These are phyloP conservation scores for Picea abies DNA, from an alignment of 83 land plant genomes.

Conservation along the genomic window DNA sequence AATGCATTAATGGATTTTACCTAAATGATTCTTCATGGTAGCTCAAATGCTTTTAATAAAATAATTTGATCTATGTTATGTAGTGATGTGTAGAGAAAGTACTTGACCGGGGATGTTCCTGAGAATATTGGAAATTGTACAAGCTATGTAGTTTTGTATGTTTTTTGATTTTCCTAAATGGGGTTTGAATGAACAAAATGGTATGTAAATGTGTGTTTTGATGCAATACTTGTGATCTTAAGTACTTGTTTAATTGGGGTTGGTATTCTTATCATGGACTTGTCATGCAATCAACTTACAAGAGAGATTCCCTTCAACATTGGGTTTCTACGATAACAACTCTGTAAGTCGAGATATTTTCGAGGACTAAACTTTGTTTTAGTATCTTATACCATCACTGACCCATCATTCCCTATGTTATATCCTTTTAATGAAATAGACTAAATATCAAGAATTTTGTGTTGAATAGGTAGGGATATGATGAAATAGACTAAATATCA, in stretches of 20 bases:
- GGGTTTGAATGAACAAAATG: neutral
- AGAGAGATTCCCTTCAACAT: conserved; percentile 96
- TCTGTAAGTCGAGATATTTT: conserved; percentile 55
- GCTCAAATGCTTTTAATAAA: neutral
- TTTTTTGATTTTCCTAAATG: too few relatives aligned
- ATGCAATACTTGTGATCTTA: too few relatives aligned
- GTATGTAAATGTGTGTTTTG: too few relatives aligned
- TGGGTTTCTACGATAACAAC: conserved; percentile 84
- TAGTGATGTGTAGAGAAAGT: conserved; percentile 95
- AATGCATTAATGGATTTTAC: neutral
- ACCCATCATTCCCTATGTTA: neutral
- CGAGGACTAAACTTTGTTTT: neutral
- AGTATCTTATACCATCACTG: neutral
- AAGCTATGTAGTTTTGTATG: conserved; percentile 80
- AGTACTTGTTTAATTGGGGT: neutral
- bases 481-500: neutral
- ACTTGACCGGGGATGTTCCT: conserved; percentile 88
- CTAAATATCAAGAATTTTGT: neutral
- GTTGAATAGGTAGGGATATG: neutral
- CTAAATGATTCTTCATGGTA: neutral
- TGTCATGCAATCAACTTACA: conserved; percentile 76
- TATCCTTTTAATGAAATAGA: neutral
- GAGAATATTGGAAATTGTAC: conserved; percentile 92
- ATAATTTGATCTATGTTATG: neutral
- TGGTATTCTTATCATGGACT: conserved; percentile 48